phyloP scores from a whole-genome alignment of 805 yeast species.

The Yarrowia alimentaria region DNA sequence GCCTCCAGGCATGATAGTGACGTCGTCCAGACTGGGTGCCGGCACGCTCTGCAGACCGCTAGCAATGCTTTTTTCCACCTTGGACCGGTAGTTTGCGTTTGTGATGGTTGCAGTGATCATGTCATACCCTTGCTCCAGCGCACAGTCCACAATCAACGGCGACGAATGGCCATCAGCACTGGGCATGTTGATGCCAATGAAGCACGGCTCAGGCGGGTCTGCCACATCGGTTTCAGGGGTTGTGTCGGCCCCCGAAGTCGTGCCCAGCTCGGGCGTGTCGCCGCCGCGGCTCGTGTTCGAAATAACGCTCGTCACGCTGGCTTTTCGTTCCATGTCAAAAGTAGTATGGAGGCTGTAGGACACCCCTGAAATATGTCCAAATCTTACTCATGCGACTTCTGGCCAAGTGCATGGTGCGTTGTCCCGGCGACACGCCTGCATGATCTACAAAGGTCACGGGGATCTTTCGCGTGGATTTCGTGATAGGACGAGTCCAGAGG shows the following conservation, averaged over 20 bases:
- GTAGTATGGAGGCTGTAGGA: too few species aligned
- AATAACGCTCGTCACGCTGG: slow-evolving; percentile 9
- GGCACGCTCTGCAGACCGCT: slow-evolving; percentile 38
- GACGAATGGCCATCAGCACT: slow-evolving; percentile 37
- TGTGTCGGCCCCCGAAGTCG: too few species aligned
- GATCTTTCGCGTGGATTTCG: too few species aligned
- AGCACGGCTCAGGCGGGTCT: slow-evolving; percentile 27
- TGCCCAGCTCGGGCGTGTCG: neutral
- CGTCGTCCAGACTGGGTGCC: slow-evolving; percentile 45
- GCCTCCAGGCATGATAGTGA: slow-evolving; percentile 45
- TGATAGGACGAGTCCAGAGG: too few species aligned
- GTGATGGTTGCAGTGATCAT: slow-evolving; percentile 55
- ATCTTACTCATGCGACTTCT: too few species aligned
- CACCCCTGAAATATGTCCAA: slow-evolving; percentile 4
- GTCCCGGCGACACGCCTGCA: too few species aligned
- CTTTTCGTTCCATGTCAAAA: slow-evolving; percentile 19
- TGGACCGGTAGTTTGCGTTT: slow-evolving; percentile 41
- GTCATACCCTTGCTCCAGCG: slow-evolving; percentile 49
- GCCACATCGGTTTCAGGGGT: neutral
- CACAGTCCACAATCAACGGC: slow-evolving; percentile 36
- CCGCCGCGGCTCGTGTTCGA: neutral
- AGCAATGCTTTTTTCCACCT: slow-evolving; percentile 11
- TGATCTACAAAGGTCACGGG: too few species aligned
- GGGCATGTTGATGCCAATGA: slow-evolving; percentile 41
- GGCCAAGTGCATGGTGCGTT: too few species aligned